Base-by-base conservation (phyloP, 805 yeast species). In the Candida maesae region DNA sequence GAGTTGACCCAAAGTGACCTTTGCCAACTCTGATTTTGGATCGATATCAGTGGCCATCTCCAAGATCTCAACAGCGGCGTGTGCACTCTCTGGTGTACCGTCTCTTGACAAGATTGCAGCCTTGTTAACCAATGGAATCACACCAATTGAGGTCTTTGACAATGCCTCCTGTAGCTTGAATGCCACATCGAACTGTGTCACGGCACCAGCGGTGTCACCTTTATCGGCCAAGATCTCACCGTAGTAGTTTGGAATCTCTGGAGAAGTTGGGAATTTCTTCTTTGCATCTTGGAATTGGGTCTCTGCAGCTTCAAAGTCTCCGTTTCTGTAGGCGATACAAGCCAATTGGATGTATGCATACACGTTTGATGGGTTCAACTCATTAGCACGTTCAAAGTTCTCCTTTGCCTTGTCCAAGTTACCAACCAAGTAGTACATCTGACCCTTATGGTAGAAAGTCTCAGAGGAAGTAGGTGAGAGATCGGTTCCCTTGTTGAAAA, bases 191-290 rank as follows among this genome's bases (percentile, higher is more conserved):
- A 89, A 91, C 68, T 88, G 90, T 59, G 79, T 78, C 45, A 78
- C 65, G 43, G 98, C 96, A 46, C 75, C 82, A 23, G 63, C 73
- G 42, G 76, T 66, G 53, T 85, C 87, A 60, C 83, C 84, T 55
- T 75, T 75, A 61, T 91, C 97, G 48, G 86, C 81, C 56, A 91
- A 73, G 37, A 91, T 82, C 70, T 93, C 99, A 59, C 98, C 99
- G 60, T 81, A 89, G 67, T 89, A 93, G 71, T 88, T 90, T 69
- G 93, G 95, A 54, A 89, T 84, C 64, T 88, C 96, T 41, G 98
- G 87, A 39, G 84, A 76, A 18, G 90, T 76, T 53, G 96, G 90
- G 77, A 87, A 87, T 62, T 74, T 74, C 62, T 73, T 70, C 58
- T 76, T 79, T 27, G 91, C 88, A 46, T 74, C 80, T 46, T 75